Percentiles rank a stretch among this genome's conserved stretches.
These are phyloP conservation scores for Peltaster fructicola DNA, from an alignment of 2,329 filamentous ascomycete genomes.

Conservation along the genomic window DNA sequence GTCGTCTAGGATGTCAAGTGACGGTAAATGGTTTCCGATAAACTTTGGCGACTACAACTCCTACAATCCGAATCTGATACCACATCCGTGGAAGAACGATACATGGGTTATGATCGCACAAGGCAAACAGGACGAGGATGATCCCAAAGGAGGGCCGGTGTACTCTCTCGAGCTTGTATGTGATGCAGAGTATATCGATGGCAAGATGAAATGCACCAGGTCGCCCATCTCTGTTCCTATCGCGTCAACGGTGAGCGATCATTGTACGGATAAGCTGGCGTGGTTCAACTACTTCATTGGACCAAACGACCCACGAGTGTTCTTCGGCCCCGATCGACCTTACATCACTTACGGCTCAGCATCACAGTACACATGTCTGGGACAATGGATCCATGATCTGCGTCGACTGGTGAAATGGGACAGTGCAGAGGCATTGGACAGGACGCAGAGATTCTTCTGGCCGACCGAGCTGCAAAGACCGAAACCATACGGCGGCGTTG, in stretches of 20 bases:
- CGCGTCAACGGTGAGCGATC: conserved; percentile 24
- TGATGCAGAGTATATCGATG: conserved; percentile 29
- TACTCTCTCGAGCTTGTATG: conserved; percentile 34
- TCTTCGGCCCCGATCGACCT: conserved; percentile 34
- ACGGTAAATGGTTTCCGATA: conserved; percentile 33
- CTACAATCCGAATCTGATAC: conserved; percentile 41
- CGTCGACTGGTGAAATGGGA: conserved; percentile 27
- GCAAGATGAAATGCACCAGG: conserved; percentile 25
- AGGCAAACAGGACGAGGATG: conserved; percentile 20
- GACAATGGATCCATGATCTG: conserved; percentile 39
- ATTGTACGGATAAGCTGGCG: conserved; percentile 20
- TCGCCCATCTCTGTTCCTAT: conserved; percentile 29
- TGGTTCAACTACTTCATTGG: conserved; percentile 30
- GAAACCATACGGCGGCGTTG: conserved; percentile 25
- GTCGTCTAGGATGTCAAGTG: conserved; percentile 29
- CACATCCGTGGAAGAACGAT: conserved; percentile 31
- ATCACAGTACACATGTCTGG: conserved; percentile 37
- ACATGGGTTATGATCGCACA: conserved; percentile 38
- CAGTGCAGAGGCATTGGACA: conserved; percentile 1
- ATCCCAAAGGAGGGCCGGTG: no score
- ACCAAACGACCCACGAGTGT: conserved; percentile 41
- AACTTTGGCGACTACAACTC: conserved; percentile 25
- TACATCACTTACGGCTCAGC: conserved; percentile 40
- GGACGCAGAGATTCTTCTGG: conserved; percentile 6
- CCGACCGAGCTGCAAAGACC: conserved; percentile 37